These are phyloP conservation scores for Senna siamea DNA, from an alignment of 306 rosid genomes.

Conservation along the genomic window DNA sequence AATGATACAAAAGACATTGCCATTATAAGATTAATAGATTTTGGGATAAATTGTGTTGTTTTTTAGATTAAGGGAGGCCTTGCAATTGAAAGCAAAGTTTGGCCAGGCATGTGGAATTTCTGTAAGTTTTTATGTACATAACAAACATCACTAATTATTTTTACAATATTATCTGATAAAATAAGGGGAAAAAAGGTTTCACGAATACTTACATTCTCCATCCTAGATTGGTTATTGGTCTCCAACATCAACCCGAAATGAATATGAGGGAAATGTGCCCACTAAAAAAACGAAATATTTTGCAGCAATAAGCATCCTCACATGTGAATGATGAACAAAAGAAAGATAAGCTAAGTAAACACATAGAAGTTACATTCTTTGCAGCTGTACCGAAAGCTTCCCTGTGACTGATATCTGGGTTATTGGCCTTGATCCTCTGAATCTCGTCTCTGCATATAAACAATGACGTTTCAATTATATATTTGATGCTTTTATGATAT, in stretches of 20 bases:
- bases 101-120: no score
- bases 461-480: no score
- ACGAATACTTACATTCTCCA: slow-evolving; percentile 67
- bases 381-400: slow-evolving; percentile 99
- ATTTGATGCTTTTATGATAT: no score
- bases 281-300: slow-evolving; percentile 43
- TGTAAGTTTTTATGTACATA: no score
- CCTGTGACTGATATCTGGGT: slow-evolving; percentile 95
- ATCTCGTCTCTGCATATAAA: slow-evolving; percentile 77
- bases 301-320: neutral
- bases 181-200: no score
- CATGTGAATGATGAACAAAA: neutral
- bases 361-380: slow-evolving; percentile 61
- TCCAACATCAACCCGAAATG: slow-evolving; percentile 96
- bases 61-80: no score
- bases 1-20: no score
- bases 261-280: slow-evolving; percentile 99
- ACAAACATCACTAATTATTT: no score
- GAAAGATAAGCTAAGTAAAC: neutral
- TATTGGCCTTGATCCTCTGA: slow-evolving; percentile 95
- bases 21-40: no score
- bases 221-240: slow-evolving; percentile 78
- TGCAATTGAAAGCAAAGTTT: no score
- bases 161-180: no score
- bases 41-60: no score